phyloP scores from a whole-genome alignment of 176 grass and related monocot species.

The Carex kokanica region DNA sequence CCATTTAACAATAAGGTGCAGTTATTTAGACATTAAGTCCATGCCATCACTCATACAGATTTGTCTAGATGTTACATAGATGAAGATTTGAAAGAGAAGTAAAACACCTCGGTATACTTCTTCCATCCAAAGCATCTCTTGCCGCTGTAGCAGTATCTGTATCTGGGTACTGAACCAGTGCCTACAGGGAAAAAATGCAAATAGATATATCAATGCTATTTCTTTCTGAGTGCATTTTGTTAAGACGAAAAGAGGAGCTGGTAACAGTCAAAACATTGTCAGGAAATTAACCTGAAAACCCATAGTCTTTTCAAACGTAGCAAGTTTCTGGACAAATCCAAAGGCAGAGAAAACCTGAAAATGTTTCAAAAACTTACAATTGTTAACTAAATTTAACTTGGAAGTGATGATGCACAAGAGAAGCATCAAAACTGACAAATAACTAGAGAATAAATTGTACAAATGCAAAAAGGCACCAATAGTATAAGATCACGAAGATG shows the following conservation, averaged over 20 bases:
- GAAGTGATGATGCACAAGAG: slow-evolving; percentile 14
- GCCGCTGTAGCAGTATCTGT: slow-evolving; percentile 74
- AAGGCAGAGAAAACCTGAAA: slow-evolving; percentile 95
- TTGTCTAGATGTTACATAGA: not conserved
- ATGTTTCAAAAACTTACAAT: not conserved
- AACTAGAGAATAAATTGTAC: slow-evolving; percentile 9
- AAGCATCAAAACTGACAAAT: slow-evolving; percentile 19
- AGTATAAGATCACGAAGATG: slow-evolving; percentile 23
- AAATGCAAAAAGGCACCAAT: slow-evolving; percentile 20
- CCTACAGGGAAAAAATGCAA: slow-evolving; percentile 40
- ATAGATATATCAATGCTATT: slow-evolving; percentile 29
- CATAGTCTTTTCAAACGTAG: slow-evolving; percentile 96
- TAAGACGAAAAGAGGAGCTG: not conserved
- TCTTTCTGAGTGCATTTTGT: slow-evolving; percentile 15
- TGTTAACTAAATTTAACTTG: not conserved
- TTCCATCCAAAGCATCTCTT: slow-evolving; percentile 92
- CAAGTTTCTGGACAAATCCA: slow-evolving; percentile 98
- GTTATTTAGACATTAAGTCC: not conserved
- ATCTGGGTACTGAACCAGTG: slow-evolving; percentile 91
- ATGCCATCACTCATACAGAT: slow-evolving; percentile 10
- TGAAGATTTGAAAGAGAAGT: not conserved
- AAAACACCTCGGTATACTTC: slow-evolving; percentile 89
- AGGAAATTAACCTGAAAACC: slow-evolving; percentile 61
- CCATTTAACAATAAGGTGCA: not conserved
- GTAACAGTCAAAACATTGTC: not conserved